phyloP scores from a whole-genome alignment of 108 stramenopile genomes.

The Pelagomonas calceolata region DNA sequence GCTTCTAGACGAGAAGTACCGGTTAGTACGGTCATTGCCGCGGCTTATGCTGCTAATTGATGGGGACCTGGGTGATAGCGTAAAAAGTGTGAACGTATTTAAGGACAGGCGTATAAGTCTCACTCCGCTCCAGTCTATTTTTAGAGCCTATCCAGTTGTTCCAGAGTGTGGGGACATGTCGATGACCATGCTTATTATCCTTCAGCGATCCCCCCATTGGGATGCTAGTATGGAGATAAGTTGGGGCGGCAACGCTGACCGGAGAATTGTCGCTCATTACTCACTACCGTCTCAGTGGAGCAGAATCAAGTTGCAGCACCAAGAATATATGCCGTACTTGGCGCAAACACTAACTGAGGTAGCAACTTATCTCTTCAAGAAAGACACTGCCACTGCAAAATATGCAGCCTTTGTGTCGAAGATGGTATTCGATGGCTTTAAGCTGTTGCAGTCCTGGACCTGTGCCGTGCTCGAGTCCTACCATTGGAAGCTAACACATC shows the following conservation, averaged over 20 bases:
- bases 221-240: background rate
- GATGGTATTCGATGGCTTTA: constrained; percentile 20
- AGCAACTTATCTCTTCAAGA: constrained; percentile 6
- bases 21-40: constrained; percentile 29
- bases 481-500: constrained; percentile 34
- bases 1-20: constrained; percentile 36
- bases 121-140: constrained; percentile 19
- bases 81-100: constrained; percentile 25
- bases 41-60: constrained; percentile 31
- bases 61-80: constrained; percentile 7
- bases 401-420: constrained; percentile 10
- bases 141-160: constrained; percentile 26
- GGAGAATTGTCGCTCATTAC: background rate
- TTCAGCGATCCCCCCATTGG: constrained; percentile 10
- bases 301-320: background rate
- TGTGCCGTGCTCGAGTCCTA: constrained; percentile 22
- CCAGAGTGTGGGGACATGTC: constrained; percentile 25
- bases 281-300: background rate
- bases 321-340: background rate
- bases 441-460: constrained; percentile 28
- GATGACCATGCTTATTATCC: constrained; percentile 11
- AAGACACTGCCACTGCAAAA: constrained; percentile 13
- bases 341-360: background rate
- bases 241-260: background rate
- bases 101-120: constrained; percentile 26